phyloP scores from a whole-genome alignment of 2,329 filamentous ascomycete genomes.

The Didymella pomorum region DNA sequence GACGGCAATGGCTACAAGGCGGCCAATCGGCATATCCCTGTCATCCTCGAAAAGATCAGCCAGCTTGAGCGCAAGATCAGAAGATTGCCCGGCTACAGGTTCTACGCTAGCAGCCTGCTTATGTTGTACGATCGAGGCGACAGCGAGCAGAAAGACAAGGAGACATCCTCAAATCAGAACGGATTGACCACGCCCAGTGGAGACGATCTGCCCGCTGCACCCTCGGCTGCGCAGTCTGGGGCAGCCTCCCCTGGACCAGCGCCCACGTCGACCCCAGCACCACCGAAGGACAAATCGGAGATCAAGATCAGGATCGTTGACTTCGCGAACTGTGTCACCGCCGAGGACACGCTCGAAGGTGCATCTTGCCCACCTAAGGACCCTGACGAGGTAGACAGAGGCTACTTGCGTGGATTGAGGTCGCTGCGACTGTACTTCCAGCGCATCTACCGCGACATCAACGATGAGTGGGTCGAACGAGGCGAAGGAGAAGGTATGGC shows the following conservation, averaged over 20 bases:
- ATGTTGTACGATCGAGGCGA: conserved; percentile 95
- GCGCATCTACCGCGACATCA: conserved; percentile 82
- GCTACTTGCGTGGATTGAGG: conserved; percentile 85
- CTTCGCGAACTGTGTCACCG: conserved; percentile 96
- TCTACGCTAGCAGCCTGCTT: conserved; percentile 93
- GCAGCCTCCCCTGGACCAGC: conserved; percentile 30
- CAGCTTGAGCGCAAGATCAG: conserved; percentile 84
- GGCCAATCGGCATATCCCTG: conserved; percentile 85
- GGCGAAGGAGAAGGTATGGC: conserved; percentile 54
- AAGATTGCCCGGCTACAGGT: conserved; percentile 82
- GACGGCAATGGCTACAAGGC: conserved; percentile 84
- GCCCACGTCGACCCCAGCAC: conserved; percentile 20
- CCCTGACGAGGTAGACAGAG: conserved; percentile 81
- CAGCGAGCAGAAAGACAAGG: conserved; percentile 56
- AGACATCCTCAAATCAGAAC: conserved; percentile 20
- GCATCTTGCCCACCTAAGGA: conserved; percentile 80
- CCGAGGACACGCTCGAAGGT: conserved; percentile 72
- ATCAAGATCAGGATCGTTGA: conserved; percentile 98
- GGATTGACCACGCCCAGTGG: conserved; percentile 25
- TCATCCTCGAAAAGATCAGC: conserved; percentile 82
- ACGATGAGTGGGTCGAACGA: conserved; percentile 55
- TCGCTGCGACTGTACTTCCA: conserved; percentile 85
- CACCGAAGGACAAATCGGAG: conserved; percentile 50
- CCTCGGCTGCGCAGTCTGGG: conserved; percentile 36
- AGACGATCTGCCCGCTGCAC: conserved; percentile 31